Evolutionary conservation across 2,329 filamentous ascomycete species (phyloP).

Genomic region (Coniochaeta sp.): DNA sequence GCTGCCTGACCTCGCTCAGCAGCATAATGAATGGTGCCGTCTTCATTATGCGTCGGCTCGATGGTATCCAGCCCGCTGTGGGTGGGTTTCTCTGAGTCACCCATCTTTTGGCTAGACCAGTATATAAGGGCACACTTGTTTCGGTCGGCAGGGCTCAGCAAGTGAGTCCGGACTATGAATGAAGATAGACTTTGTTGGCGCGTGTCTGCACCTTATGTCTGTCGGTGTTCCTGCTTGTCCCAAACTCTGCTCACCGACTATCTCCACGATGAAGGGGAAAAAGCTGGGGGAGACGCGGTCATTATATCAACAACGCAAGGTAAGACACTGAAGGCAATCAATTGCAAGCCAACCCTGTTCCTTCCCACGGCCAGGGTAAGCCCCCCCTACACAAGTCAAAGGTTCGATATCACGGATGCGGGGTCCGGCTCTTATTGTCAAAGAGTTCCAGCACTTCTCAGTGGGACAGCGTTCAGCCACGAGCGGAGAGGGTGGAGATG

Average conservation of each 20-base stretch:
- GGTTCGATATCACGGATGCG: not conserved
- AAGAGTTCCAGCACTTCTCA: not conserved
- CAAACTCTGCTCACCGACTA: not conserved
- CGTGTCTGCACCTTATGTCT: not conserved
- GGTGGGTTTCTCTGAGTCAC: not conserved
- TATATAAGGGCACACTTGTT: no score
- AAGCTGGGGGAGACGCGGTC: not conserved
- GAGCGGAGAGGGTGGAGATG: not conserved
- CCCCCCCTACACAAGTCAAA: not conserved
- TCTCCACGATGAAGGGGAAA: not conserved
- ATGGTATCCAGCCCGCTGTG: not conserved
- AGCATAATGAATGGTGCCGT: conserved; percentile 10
- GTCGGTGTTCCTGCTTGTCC: not conserved
- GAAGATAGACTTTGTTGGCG: not conserved
- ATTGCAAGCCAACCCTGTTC: not conserved
- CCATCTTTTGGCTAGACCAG: not conserved
- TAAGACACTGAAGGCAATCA: not conserved
- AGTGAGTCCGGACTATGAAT: not conserved
- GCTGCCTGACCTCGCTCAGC: conserved; percentile 35
- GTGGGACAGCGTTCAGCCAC: not conserved
- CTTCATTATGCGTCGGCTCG: not conserved
- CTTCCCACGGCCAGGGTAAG: not conserved
- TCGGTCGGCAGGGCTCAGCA: not conserved
- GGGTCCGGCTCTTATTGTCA: not conserved
- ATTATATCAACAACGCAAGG: not conserved